These are phyloP conservation scores for Tubosaeta sp. DNA, from an alignment of 768 basidiomycete genomes.

Conservation along the genomic window DNA sequence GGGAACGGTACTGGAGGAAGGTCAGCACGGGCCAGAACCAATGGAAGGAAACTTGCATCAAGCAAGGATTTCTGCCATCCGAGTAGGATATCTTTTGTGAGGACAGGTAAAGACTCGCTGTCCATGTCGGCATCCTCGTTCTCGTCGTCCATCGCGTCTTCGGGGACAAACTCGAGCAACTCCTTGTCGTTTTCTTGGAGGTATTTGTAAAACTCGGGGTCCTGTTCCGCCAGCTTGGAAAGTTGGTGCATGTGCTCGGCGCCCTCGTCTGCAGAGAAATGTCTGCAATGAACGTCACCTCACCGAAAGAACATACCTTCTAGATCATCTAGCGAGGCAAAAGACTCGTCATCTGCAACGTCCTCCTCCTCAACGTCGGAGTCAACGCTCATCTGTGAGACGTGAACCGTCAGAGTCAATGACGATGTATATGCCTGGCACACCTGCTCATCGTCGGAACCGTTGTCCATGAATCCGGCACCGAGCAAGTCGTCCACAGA, in stretches of 20 bases:
- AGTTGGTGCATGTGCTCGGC: constrained; percentile 75
- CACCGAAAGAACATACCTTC: constrained; percentile 43
- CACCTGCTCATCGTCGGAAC: constrained; percentile 43
- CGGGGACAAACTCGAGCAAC: constrained; percentile 73
- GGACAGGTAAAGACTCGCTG: constrained; percentile 43
- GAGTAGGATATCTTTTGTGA: constrained; percentile 67
- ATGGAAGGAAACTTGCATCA: constrained; percentile 48
- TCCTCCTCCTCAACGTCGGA: constrained; percentile 41
- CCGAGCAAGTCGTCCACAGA: constrained; percentile 75
- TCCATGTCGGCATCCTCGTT: constrained; percentile 42
- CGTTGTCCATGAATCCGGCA: constrained; percentile 68
- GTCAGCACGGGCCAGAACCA: background rate
- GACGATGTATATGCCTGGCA: background rate
- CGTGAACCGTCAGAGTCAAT: constrained; percentile 5
- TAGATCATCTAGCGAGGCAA: constrained; percentile 74
- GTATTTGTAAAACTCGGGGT: constrained; percentile 99
- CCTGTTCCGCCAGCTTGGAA: constrained; percentile 86
- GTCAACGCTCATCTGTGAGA: constrained; percentile 19
- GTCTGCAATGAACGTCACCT: background rate
- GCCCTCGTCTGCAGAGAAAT: constrained; percentile 54
- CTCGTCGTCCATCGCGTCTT: constrained; percentile 46
- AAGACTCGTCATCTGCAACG: constrained; percentile 55
- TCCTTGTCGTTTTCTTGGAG: constrained; percentile 93
- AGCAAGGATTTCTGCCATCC: constrained; percentile 89
- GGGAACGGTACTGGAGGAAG: constrained; percentile 67